phyloP scores from a whole-genome alignment of 2,329 filamentous ascomycete genomes.

The Ilyonectria destructans region DNA sequence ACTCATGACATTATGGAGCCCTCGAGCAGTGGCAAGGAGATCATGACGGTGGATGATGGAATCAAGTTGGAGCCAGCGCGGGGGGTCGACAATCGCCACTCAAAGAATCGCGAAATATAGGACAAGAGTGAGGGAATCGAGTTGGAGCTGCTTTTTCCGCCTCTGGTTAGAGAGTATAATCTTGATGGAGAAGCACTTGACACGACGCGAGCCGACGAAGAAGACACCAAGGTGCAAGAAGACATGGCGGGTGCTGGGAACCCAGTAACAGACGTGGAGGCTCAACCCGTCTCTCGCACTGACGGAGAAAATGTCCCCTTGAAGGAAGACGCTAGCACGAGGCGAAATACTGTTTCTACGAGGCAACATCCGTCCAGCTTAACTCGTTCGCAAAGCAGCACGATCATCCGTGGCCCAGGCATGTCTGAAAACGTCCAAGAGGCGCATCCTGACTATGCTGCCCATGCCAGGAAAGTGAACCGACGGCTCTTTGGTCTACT shows the following conservation, averaged over 20 bases:
- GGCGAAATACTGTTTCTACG: not conserved
- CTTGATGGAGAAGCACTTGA: slow-evolving; percentile 13
- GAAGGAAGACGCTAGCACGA: not conserved
- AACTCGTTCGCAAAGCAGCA: slow-evolving; percentile 5
- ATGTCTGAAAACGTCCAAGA: not conserved
- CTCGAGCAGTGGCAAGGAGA: not conserved
- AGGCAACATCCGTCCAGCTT: not conserved
- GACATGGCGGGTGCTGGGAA: not conserved
- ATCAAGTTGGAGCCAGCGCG: not conserved
- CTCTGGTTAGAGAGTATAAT: not conserved
- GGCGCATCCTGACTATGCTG: not conserved
- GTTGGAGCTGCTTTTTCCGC: not conserved
- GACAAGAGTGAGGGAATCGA: not conserved
- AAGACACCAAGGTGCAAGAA: not conserved
- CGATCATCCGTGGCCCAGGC: not conserved
- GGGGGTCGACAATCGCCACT: slow-evolving; percentile 12
- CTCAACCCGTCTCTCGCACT: not conserved
- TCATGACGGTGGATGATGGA: not conserved
- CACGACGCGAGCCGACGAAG: not conserved
- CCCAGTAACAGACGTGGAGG: not conserved
- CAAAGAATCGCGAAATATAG: slow-evolving; percentile 3
- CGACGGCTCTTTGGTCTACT: slow-evolving; percentile 8
- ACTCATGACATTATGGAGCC: not conserved
- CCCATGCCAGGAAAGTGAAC: slow-evolving; percentile 9
- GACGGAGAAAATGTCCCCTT: not conserved